Evolutionary conservation across 176 grass and related monocot species (phyloP), one percentile per base, ranked within the genome.

Genomic region (Echinochloa phyllopogon): DNA sequence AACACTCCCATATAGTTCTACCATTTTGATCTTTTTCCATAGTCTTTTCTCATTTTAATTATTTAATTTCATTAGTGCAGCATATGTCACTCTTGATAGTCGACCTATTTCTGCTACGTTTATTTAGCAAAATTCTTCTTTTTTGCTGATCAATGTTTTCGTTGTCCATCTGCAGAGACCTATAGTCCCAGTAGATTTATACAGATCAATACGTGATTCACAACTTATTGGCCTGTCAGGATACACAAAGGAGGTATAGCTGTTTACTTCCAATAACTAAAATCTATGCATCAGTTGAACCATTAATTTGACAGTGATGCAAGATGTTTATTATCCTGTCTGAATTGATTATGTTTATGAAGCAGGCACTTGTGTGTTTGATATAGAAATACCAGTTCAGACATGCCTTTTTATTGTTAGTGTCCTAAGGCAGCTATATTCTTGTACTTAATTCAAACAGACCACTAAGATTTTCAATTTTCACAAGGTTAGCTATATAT

Each of bases 221-320:
- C 96, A 99, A 88, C 93, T 99, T 71, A 48, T 99, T 87, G 96
- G 96, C 56, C 76, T 99, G 79, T 94, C 96, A 66, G 96, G 96
- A 75, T 99, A 94, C 85, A 83, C 93, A 52, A 99, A 86, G 69
- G 91, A 96, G 87, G 96, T 99, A 94, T 51, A 74, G 3, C n/a
- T 82, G 65, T 78, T 61, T 75, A 73, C 21, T 86, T 53, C 43
- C 60, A 75, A 65, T 37, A 49, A 16, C 39, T 53, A 52, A 69
- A 57, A 56, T 33, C 50, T 70, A 69, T 29, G 13, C 42, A 39
- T 62, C 49, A 16, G 53, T 82, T 72, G 24, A 72, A 36, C 38
- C 13, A 14, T 69, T 39, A 82, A 27, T 77, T 29, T 64, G 81
- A 42, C 33, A 14, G 16, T 27, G 4, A 14, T 27, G 2, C 17